Percentiles rank a stretch among this genome's conserved stretches.
phyloP scores from a whole-genome alignment of 2,329 filamentous ascomycete species.

The Arthrobotrys iridis region DNA sequence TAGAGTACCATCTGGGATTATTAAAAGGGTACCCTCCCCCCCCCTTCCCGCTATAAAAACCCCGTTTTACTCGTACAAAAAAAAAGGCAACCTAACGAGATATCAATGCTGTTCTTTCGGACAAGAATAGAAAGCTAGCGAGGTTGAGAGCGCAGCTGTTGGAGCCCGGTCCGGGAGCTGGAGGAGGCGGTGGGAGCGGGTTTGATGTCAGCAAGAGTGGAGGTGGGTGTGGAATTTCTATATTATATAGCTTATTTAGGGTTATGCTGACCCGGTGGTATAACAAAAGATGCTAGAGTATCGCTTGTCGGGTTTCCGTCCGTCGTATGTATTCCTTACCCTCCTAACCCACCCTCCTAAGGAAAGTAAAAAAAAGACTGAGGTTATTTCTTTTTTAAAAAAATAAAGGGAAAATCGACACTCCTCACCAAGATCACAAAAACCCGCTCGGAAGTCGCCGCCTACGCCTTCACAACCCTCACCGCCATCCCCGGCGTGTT shows the following conservation, averaged over 20 bases:
- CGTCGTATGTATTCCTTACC: constrained; percentile 67
- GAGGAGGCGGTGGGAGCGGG: constrained; percentile 77
- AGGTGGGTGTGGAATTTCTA: constrained; percentile 55
- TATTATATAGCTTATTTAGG: too few relatives aligned
- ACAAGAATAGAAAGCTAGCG: constrained; percentile 82
- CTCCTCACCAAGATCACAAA: constrained; percentile 99
- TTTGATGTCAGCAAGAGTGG: constrained; percentile 97
- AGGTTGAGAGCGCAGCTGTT: constrained; percentile 92
- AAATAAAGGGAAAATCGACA: constrained; percentile 79
- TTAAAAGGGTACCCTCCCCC: constrained; percentile 79
- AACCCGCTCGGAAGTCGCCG: constrained; percentile 93
- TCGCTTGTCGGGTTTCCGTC: constrained; percentile 98
- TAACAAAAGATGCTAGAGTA: constrained; percentile 91
- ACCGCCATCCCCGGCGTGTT: constrained; percentile 97
- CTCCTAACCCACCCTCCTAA: not conserved
- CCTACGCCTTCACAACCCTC: constrained; percentile 96
- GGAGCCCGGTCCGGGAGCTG: constrained; percentile 83
- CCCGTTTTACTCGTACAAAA: not conserved
- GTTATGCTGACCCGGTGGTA: not conserved
- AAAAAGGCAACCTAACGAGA: too few relatives aligned
- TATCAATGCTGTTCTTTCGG: not conserved
- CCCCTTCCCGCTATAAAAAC: not conserved
- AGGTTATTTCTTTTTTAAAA: not conserved
- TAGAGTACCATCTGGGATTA: constrained; percentile 97
- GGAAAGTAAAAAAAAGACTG: not conserved